A percentile compares a stretch with the other conserved stretches of the same genome.
Conservation (phyloP, 345 rosid species). For the Pugionium cornutum region DNA sequence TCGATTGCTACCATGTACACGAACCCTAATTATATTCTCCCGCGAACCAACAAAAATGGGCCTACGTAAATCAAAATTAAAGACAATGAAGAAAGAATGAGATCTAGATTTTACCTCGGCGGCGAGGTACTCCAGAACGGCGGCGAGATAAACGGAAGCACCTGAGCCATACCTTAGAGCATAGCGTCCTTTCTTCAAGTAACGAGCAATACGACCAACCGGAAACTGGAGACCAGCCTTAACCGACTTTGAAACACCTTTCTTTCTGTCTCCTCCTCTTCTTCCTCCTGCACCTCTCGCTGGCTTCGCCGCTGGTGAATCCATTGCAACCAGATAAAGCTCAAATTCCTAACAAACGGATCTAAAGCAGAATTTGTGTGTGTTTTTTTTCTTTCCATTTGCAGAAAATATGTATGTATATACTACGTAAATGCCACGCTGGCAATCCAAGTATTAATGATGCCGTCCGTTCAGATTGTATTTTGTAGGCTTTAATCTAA, state of each 20-base stretch:
- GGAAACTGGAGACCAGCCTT: constrained; percentile 85
- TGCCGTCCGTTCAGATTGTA: constrained; percentile 33
- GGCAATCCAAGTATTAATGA: constrained; percentile 25
- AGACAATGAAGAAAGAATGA: neutral
- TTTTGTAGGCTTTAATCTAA: constrained; percentile 18
- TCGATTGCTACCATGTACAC: neutral
- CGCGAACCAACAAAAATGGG: too few relatives aligned
- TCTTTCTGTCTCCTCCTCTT: constrained; percentile 59
- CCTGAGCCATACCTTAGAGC: constrained; percentile 65
- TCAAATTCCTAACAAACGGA: constrained; percentile 9
- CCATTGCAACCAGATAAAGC: constrained; percentile 43
- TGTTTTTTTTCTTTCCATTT: neutral
- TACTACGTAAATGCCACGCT: constrained; percentile 32
- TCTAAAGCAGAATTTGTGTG: neutral
- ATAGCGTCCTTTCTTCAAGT: constrained; percentile 70
- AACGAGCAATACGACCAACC: constrained; percentile 72
- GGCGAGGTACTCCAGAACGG: neutral
- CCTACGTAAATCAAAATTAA: too few relatives aligned
- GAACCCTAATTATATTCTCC: constrained; percentile 3
- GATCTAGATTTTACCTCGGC: constrained; percentile 58
- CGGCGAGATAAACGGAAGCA: constrained; percentile 73
- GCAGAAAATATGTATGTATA: neutral
- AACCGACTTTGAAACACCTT: constrained; percentile 58
- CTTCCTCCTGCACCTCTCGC: constrained; percentile 62
- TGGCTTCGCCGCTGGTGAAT: constrained; percentile 40